phyloP scores from a whole-genome alignment of 306 rosid genomes.

The Casuarina cunninghamiana region DNA sequence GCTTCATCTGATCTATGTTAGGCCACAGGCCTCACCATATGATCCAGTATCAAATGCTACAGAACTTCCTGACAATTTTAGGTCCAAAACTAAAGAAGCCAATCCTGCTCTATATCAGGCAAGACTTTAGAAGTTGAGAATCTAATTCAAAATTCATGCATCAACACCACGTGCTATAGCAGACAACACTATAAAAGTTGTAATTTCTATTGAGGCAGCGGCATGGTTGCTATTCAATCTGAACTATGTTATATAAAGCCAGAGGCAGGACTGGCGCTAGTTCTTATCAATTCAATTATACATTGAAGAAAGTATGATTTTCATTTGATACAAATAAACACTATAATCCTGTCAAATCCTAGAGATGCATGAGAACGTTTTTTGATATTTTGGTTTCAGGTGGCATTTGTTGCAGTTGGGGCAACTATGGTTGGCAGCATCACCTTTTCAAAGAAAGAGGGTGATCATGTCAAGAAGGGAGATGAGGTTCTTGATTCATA shows the following conservation, averaged over 20 bases:
- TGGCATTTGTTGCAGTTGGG: slow-evolving; percentile 92
- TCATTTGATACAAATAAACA: not conserved
- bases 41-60: too few relatives aligned
- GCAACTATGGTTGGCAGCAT: slow-evolving; percentile 99
- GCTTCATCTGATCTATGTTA: too few relatives aligned
- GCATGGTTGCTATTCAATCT: not conserved
- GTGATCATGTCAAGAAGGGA: slow-evolving; percentile 85
- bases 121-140: too few relatives aligned
- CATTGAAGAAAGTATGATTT: not conserved
- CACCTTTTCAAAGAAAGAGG: slow-evolving; percentile 66
- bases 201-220: not conserved
- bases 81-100: not conserved
- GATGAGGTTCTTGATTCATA: slow-evolving; percentile 67
- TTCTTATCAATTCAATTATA: not conserved
- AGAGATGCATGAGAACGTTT: not conserved
- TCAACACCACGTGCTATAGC: not conserved
- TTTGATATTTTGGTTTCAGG: slow-evolving; percentile 45
- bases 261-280: not conserved
- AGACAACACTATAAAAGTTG: not conserved
- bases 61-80: too few relatives aligned
- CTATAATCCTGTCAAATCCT: not conserved
- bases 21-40: too few relatives aligned
- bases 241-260: not conserved
- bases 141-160: not conserved
- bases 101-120: not conserved